phyloP scores from a whole-genome alignment of 2,329 filamentous ascomycete species.

The Coccinonectria pachysandricola region DNA sequence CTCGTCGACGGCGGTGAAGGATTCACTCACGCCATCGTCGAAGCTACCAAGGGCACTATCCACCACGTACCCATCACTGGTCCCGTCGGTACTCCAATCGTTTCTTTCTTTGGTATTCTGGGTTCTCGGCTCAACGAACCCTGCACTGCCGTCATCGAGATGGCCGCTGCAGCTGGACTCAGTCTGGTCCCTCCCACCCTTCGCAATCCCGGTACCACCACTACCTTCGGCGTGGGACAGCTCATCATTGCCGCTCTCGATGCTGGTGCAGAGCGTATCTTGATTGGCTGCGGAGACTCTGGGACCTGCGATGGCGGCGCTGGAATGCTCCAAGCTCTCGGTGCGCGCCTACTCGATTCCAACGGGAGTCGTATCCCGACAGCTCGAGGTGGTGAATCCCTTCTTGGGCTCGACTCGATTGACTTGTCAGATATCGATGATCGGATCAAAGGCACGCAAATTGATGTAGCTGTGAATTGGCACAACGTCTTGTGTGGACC shows the following conservation, averaged over 20 bases:
- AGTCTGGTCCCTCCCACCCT: slow-evolving; percentile 33
- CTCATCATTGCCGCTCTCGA: slow-evolving; percentile 36
- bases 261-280: slow-evolving; percentile 32
- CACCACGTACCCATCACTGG: slow-evolving; percentile 30
- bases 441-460: slow-evolving; percentile 17
- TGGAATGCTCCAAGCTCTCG: slow-evolving; percentile 44
- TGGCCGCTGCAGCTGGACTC: slow-evolving; percentile 42
- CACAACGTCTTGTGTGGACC: slow-evolving; percentile 40
- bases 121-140: slow-evolving; percentile 11
- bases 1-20: slow-evolving; percentile 44
- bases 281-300: slow-evolving; percentile 44
- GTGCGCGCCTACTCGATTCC: slow-evolving; percentile 31
- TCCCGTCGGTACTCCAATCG: slow-evolving; percentile 30
- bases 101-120: slow-evolving; percentile 37
- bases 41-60: slow-evolving; percentile 30
- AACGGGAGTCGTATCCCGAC: slow-evolving; percentile 26
- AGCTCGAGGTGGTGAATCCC: slow-evolving; percentile 30
- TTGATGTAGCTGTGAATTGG: slow-evolving; percentile 42
- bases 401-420: slow-evolving; percentile 27
- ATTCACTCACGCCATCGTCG: slow-evolving; percentile 36
- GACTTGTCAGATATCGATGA: slow-evolving; percentile 28
- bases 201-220: slow-evolving; percentile 37
- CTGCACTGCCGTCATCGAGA: slow-evolving; percentile 38
- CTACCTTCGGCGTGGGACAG: slow-evolving; percentile 41
- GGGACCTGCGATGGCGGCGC: slow-evolving; percentile 43